phyloP scores from a whole-genome alignment of 768 basidiomycete genomes.

The button mushroom (Agaricus bisporus) region DNA sequence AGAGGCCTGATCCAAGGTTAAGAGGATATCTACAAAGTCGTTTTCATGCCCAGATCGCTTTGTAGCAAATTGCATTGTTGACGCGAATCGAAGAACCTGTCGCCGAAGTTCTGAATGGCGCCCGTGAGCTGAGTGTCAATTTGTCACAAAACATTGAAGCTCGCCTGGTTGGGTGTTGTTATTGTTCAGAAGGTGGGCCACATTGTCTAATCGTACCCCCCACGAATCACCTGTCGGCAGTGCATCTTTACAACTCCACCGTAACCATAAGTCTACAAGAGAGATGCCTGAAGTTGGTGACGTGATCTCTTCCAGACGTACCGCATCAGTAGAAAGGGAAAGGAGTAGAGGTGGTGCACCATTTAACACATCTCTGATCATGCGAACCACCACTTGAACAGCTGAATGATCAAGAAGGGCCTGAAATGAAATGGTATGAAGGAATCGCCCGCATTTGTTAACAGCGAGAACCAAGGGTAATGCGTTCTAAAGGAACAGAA shows the following conservation, averaged over 20 bases:
- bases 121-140: neutral
- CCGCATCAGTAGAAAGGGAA: slow-evolving; percentile 24
- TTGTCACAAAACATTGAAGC: neutral
- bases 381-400: slow-evolving; percentile 9
- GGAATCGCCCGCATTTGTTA: slow-evolving; percentile 30
- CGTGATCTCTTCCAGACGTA: slow-evolving; percentile 40
- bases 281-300: slow-evolving; percentile 68
- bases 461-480: slow-evolving; percentile 34
- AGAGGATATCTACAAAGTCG: slow-evolving; percentile 12
- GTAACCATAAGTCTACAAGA: slow-evolving; percentile 66
- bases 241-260: slow-evolving; percentile 26
- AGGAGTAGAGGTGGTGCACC: slow-evolving; percentile 27
- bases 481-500: neutral
- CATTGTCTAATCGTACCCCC: slow-evolving; percentile 17
- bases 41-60: slow-evolving; percentile 14
- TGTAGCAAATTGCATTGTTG: slow-evolving; percentile 23
- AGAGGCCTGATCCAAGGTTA: slow-evolving; percentile 15
- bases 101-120: slow-evolving; percentile 27
- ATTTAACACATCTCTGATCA: slow-evolving; percentile 28
- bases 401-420: slow-evolving; percentile 16
- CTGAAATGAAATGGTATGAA: slow-evolving; percentile 53
- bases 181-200: slow-evolving; percentile 17
- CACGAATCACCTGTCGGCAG: slow-evolving; percentile 10
- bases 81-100: slow-evolving; percentile 35
- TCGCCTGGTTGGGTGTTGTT: slow-evolving; percentile 15